Evolutionary conservation across 257 asterid genomes (phyloP), one percentile per base, ranked within the genome.

Genomic region (Plantago major): DNA sequence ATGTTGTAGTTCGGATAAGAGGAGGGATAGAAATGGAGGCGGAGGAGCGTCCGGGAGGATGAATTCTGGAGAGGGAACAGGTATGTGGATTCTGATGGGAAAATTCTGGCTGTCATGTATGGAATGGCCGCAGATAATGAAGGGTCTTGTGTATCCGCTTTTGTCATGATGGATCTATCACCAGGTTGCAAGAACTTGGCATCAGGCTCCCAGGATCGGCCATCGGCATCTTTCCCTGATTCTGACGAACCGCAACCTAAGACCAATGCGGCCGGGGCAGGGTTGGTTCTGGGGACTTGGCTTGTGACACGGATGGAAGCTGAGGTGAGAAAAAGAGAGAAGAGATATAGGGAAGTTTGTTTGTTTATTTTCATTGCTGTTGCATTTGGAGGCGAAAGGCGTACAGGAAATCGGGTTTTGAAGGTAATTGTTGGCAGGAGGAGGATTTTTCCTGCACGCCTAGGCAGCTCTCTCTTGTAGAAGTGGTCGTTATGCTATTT

Each of bases 1-100:
- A 92, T 72, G 67, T 89, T 76, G 80, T 78, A 67, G 30, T 68
- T 66, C 0, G 95, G 94, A 68, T 86, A 92, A 7, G 94, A 60
- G 0, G 91, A 76, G 0, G 99, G 99, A 72, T 89, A 86, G 65
- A 92, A 92, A 81, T 86, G 83, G 58, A 89, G 82, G 59, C 97
- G 84, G 6, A 92, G 74, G 17, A 89, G 50, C n/a, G 82, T 78
- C 0, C 90, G 82, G 0, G 76, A 37, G 26, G 89, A 51, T 0
- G 81, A 22, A 64, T 80, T 76, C 7, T 53, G 67, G 42, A 83
- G 72, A 5, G 96, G 86, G 28, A 92, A 73, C 58, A 73, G 56
- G 65, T 92, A 92, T 0, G 79, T 55, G 0, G 85, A 58, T 22
- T 89, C 88, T 0, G 91, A 65, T 8, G 74, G 80, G 82, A 92